Evolutionary conservation across 208 protist genomes (phyloP).

Genomic region (Leishmania aethiopica): DNA sequence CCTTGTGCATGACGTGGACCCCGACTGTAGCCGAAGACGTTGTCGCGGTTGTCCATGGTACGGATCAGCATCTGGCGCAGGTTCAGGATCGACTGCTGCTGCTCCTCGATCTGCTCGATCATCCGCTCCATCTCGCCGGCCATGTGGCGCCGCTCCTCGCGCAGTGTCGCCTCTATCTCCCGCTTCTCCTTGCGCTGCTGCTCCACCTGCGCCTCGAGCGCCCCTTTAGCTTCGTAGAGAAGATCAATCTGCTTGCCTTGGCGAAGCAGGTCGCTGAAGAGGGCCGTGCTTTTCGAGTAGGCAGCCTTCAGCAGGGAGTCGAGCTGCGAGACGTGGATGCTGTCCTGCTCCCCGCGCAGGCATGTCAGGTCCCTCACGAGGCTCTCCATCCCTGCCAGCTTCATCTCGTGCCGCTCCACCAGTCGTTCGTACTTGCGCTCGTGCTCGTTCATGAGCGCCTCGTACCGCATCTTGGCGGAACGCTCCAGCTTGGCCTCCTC

Average conservation of each 20-base stretch:
- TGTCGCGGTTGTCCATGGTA: conserved; percentile 49
- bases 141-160: conserved; percentile 72
- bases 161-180: conserved; percentile 57
- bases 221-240: conserved; percentile 63
- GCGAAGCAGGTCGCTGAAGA: conserved; percentile 84
- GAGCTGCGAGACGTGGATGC: conserved; percentile 77
- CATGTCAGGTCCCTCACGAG: conserved; percentile 75
- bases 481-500: conserved; percentile 68
- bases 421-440: conserved; percentile 55
- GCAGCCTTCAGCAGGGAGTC: conserved; percentile 81
- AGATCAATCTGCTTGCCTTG: conserved; percentile 77
- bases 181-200: conserved; percentile 61
- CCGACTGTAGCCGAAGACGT: conserved; percentile 22
- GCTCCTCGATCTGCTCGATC: conserved; percentile 76
- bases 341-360: conserved; percentile 58
- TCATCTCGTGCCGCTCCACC: conserved; percentile 66
- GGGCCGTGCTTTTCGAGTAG: conserved; percentile 84
- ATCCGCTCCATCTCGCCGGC: conserved; percentile 69
- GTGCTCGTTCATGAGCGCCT: conserved; percentile 62
- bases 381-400: conserved; percentile 71
- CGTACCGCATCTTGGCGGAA: conserved; percentile 51
- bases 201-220: conserved; percentile 71
- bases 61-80: conserved; percentile 84
- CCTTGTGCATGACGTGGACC: conserved; percentile 19
- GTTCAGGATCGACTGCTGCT: conserved; percentile 84